Evolutionary conservation across 257 asterid genomes (phyloP).

Genomic region (Solanum infundibuliforme): DNA sequence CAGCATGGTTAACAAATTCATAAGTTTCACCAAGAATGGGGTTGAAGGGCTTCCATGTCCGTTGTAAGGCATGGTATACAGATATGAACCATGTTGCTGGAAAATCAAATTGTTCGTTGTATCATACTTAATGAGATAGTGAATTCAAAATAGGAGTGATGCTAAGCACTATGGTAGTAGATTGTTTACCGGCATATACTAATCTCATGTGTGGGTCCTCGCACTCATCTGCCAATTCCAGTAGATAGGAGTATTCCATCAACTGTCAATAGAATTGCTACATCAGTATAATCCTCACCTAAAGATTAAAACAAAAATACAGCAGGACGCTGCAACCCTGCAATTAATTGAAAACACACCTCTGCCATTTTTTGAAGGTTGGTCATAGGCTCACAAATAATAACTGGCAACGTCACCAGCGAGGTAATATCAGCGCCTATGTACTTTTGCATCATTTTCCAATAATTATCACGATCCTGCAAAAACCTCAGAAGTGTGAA

Average conservation of each 20-base stretch:
- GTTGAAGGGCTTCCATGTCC: slow-evolving; percentile 99
- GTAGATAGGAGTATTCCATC: slow-evolving; percentile 86
- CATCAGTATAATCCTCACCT: neutral
- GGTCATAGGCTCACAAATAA: slow-evolving; percentile 98
- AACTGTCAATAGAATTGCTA: slow-evolving; percentile 36
- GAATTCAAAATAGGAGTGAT: neutral
- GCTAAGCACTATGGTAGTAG: neutral
- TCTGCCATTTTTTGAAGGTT: slow-evolving; percentile 99
- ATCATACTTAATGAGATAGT: neutral
- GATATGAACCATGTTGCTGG: slow-evolving; percentile 96
- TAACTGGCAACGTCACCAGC: slow-evolving; percentile 98
- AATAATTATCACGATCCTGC: slow-evolving; percentile 91
- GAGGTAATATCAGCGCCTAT: slow-evolving; percentile 93
- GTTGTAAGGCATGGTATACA: slow-evolving; percentile 81
- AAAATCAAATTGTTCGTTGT: slow-evolving; percentile 9
- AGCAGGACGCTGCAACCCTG: neutral
- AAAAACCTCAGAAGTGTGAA: slow-evolving; percentile 2
- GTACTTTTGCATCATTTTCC: slow-evolving; percentile 97
- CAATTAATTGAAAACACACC: slow-evolving; percentile 32
- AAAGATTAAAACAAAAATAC: neutral
- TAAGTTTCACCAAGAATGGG: slow-evolving; percentile 98
- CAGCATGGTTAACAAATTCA: slow-evolving; percentile 81
- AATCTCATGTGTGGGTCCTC: slow-evolving; percentile 92
- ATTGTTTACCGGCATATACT: slow-evolving; percentile 56
- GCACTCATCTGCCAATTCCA: slow-evolving; percentile 88